These are phyloP conservation scores for Fusarium verticillioides DNA, from an alignment of 2,329 filamentous ascomycete genomes.

Conservation along the genomic window DNA sequence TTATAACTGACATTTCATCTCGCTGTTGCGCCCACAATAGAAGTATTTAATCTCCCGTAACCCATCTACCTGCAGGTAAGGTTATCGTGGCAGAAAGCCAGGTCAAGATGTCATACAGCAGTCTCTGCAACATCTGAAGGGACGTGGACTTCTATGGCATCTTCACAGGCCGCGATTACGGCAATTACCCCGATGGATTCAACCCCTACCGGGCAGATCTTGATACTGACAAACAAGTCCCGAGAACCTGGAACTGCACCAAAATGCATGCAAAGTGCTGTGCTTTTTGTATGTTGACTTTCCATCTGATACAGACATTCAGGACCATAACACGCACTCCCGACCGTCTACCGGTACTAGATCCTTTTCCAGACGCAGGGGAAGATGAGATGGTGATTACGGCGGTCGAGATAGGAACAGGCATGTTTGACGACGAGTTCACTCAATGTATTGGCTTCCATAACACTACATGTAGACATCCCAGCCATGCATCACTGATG, in stretches of 20 bases:
- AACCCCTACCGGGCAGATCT: neutral
- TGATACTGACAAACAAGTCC: fast-evolving
- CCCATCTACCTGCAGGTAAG: fast-evolving
- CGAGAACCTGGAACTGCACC: neutral
- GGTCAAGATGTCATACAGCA: neutral
- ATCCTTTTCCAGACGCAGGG: neutral
- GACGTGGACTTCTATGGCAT: neutral
- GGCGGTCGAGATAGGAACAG: neutral
- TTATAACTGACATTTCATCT: neutral
- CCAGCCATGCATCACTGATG: neutral
- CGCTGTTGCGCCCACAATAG: neutral
- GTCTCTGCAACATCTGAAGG: neutral
- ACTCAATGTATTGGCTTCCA: neutral
- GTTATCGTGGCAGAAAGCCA: neutral
- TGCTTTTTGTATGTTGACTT: neutral
- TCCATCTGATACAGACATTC: neutral
- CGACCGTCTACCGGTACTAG: fast-evolving
- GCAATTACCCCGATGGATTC: neutral
- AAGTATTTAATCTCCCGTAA: fast-evolving
- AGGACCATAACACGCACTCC: neutral
- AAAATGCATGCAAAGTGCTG: neutral
- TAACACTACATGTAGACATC: neutral
- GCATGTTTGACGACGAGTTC: neutral
- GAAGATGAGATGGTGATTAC: neutral
- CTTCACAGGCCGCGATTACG: neutral